A percentile compares a stretch with the other conserved stretches of the same genome.
phyloP scores from a whole-genome alignment of 2,329 filamentous ascomycete genomes.

The Didymella pinodella region DNA sequence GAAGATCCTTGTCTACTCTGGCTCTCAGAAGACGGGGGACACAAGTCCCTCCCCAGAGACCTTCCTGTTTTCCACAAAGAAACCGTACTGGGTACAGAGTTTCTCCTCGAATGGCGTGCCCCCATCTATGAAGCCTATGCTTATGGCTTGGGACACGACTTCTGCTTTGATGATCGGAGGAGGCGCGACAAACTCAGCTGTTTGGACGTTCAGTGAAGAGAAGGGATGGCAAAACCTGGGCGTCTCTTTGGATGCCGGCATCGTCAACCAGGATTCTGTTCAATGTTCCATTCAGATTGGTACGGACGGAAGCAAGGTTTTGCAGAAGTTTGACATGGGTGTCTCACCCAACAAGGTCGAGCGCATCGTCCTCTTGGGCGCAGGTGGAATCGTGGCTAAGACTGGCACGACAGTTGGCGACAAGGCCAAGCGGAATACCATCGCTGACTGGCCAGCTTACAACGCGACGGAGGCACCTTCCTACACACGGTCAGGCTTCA shows the following conservation, averaged over 20 bases:
- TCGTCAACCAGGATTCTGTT: slow-evolving; percentile 66
- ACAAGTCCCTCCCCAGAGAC: slow-evolving; percentile 72
- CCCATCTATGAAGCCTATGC: slow-evolving; percentile 71
- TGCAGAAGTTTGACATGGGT: slow-evolving; percentile 80
- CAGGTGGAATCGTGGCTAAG: slow-evolving; percentile 61
- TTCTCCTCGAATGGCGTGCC: slow-evolving; percentile 61
- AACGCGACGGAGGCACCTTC: slow-evolving; percentile 76
- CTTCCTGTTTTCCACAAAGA: slow-evolving; percentile 72
- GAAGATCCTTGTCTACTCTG: slow-evolving; percentile 81
- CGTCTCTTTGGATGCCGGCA: slow-evolving; percentile 66
- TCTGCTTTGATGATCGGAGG: slow-evolving; percentile 80
- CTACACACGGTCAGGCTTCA: slow-evolving; percentile 70
- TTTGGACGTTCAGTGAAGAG: slow-evolving; percentile 75
- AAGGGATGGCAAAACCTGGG: slow-evolving; percentile 73
- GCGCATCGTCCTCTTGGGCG: slow-evolving; percentile 71
- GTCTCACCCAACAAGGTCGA: slow-evolving; percentile 77
- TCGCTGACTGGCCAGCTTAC: slow-evolving; percentile 77
- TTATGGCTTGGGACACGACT: slow-evolving; percentile 76
- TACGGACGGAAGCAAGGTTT: slow-evolving; percentile 77
- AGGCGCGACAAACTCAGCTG: slow-evolving; percentile 66
- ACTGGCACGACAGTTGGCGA: slow-evolving; percentile 59
- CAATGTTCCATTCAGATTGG: slow-evolving; percentile 73
- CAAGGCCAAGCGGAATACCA: slow-evolving; percentile 62
- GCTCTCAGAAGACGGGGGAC: slow-evolving; percentile 67
- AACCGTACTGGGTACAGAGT: slow-evolving; percentile 68